Percentiles rank a stretch among this genome's conserved stretches.
phyloP scores from a whole-genome alignment of 441 rosid species.

The Kokia cookei region DNA sequence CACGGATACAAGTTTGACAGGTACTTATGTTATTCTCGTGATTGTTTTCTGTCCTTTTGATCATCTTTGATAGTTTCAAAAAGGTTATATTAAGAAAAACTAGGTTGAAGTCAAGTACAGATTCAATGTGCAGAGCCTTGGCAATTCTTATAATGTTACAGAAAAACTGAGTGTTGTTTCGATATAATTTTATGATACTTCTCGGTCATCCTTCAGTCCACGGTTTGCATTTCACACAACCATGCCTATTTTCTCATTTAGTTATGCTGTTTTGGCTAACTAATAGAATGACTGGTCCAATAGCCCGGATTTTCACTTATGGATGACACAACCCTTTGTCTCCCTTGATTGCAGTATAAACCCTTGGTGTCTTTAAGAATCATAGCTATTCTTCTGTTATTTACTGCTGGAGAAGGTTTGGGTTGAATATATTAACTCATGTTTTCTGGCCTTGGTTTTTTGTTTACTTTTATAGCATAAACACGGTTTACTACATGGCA shows the following conservation, averaged over 20 bases:
- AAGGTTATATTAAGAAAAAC: not conserved
- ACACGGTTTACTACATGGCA: constrained; percentile 98
- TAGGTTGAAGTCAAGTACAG: not conserved
- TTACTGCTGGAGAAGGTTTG: not conserved
- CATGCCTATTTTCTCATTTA: not conserved
- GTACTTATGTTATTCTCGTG: constrained; percentile 26
- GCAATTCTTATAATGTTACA: not conserved
- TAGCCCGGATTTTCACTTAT: too few relatives aligned
- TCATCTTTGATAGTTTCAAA: not conserved
- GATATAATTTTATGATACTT: not conserved
- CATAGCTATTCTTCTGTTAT: not conserved
- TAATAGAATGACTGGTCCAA: not conserved
- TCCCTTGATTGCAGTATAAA: too few relatives aligned
- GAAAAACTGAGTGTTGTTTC: not conserved
- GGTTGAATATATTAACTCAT: not conserved
- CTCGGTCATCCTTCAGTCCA: not conserved
- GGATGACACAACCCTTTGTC: too few relatives aligned
- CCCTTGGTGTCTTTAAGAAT: not conserved
- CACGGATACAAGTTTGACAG: constrained; percentile 98
- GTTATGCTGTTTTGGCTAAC: not conserved
- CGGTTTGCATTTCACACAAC: not conserved
- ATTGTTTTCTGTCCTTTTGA: not conserved
- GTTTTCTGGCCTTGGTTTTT: constrained; percentile 5
- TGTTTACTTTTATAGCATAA: constrained; percentile 43
- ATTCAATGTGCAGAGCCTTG: not conserved